Conservation (phyloP, 2,329 filamentous ascomycete genomes). For the Tolypocladium ovalisporum region DNA sequence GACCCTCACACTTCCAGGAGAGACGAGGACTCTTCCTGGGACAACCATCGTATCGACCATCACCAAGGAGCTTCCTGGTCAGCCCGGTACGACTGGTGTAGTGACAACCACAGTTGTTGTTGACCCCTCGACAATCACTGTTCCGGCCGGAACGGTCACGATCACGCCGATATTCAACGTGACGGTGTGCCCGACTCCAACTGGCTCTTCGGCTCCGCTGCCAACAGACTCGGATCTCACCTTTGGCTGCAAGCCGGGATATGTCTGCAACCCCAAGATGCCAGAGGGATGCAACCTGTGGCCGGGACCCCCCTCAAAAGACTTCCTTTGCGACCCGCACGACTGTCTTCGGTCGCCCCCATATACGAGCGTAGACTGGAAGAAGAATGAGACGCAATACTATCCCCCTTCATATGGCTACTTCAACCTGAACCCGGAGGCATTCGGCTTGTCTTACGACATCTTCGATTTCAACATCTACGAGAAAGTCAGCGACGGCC, state of each 20-base stretch:
- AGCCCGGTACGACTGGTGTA: slow-evolving; percentile 14
- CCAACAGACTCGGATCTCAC: slow-evolving; percentile 29
- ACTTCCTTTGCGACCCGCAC: slow-evolving; percentile 33
- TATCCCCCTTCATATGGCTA: slow-evolving; percentile 42
- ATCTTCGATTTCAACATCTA: slow-evolving; percentile 42
- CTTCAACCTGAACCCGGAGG: slow-evolving; percentile 50
- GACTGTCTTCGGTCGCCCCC: slow-evolving; percentile 33
- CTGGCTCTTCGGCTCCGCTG: slow-evolving; percentile 21
- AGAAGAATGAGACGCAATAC: slow-evolving; percentile 31
- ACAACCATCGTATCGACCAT: neutral
- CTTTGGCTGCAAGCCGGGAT: slow-evolving; percentile 43
- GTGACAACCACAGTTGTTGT: slow-evolving; percentile 19
- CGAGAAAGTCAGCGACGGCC: slow-evolving; percentile 22
- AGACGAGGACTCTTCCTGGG: slow-evolving; percentile 2
- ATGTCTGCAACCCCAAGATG: slow-evolving; percentile 40
- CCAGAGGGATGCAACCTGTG: slow-evolving; percentile 40
- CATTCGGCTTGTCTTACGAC: slow-evolving; percentile 52
- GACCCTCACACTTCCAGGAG: slow-evolving; percentile 3
- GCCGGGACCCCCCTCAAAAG: slow-evolving; percentile 30
- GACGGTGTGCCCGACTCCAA: slow-evolving; percentile 33
- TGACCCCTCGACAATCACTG: slow-evolving; percentile 14
- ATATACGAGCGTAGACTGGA: slow-evolving; percentile 28
- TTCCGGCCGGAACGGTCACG: slow-evolving; percentile 16
- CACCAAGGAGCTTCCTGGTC: slow-evolving; percentile 2
- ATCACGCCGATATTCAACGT: slow-evolving; percentile 17